Conservation (phyloP, 1,139 yeast species). For the Kodamaea sp. region DNA sequence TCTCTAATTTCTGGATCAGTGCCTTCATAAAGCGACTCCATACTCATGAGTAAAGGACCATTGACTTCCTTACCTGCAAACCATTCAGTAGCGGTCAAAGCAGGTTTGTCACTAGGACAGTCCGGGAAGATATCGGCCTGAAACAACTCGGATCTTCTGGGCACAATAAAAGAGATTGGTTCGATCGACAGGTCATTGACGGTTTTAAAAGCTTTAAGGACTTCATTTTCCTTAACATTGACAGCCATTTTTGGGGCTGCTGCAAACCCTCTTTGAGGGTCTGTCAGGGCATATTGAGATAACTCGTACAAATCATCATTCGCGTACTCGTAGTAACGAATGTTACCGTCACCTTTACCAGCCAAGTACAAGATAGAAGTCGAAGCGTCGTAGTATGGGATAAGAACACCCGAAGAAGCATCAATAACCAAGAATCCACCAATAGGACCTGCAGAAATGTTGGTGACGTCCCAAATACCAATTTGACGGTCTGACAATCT, state of each 20-base stretch:
- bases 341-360: slow-evolving; percentile 98
- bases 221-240: slow-evolving; percentile 78
- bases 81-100: slow-evolving; percentile 78
- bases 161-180: slow-evolving; percentile 88
- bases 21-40: slow-evolving; percentile 79
- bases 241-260: slow-evolving; percentile 80
- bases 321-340: slow-evolving; percentile 84
- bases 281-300: slow-evolving; percentile 82
- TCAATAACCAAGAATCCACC: slow-evolving; percentile 86
- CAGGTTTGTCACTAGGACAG: slow-evolving; percentile 77
- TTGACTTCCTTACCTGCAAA: slow-evolving; percentile 68
- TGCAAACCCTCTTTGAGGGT: slow-evolving; percentile 96
- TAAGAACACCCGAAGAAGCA: slow-evolving; percentile 86
- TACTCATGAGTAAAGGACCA: slow-evolving; percentile 76
- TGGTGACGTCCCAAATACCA: slow-evolving; percentile 84
- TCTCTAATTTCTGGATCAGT: slow-evolving; percentile 44
- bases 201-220: slow-evolving; percentile 75
- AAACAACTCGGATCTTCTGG: slow-evolving; percentile 89
- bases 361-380: slow-evolving; percentile 82
- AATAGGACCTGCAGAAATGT: slow-evolving; percentile 75
- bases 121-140: slow-evolving; percentile 92
- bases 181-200: slow-evolving; percentile 79
- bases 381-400: slow-evolving; percentile 84
- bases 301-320: slow-evolving; percentile 77
- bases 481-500: slow-evolving; percentile 90